Evolutionary conservation across 2,329 filamentous ascomycete genomes (phyloP).

Genomic region (Colletotrichum lini): DNA sequence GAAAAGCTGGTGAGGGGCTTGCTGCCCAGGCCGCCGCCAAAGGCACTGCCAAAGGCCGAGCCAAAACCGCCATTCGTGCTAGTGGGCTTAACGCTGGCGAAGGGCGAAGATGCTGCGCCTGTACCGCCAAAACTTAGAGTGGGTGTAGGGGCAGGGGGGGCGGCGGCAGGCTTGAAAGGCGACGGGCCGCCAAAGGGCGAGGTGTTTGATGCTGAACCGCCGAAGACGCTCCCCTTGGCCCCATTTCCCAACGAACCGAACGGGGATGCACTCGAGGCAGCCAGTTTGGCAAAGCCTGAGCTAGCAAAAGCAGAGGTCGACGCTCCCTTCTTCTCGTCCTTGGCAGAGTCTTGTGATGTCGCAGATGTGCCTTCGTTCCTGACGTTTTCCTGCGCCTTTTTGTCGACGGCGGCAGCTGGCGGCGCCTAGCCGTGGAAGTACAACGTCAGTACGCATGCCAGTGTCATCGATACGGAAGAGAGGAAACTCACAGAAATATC

Average conservation of each 20-base stretch:
- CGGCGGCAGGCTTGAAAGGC: slow-evolving; percentile 46
- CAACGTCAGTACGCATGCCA: slow-evolving; percentile 15
- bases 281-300: slow-evolving; percentile 78
- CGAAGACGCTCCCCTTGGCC: slow-evolving; percentile 66
- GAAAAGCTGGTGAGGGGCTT: slow-evolving; percentile 78
- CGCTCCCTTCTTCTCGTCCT: slow-evolving; percentile 52
- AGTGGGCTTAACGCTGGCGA: slow-evolving; percentile 59
- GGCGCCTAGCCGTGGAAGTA: slow-evolving; percentile 13
- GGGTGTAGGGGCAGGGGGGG: slow-evolving; percentile 52
- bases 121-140: slow-evolving; percentile 66
- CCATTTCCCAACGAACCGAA: slow-evolving; percentile 70
- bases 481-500: slow-evolving; percentile 24
- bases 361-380: slow-evolving; percentile 48
- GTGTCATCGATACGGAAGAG: not conserved
- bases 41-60: slow-evolving; percentile 58
- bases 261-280: slow-evolving; percentile 72
- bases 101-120: slow-evolving; percentile 59
- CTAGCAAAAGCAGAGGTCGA: slow-evolving; percentile 76
- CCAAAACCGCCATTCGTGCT: slow-evolving; percentile 63
- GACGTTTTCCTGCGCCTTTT: slow-evolving; percentile 6
- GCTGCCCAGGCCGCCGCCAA: slow-evolving; percentile 59
- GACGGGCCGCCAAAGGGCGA: slow-evolving; percentile 53
- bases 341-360: slow-evolving; percentile 20
- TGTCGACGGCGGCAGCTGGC: slow-evolving; percentile 19
- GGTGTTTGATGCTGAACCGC: slow-evolving; percentile 42